Evolutionary conservation across 164 flowering plant species (phyloP), one percentile per base, ranked within the genome.

Genomic region (Tetracentron sinense): DNA sequence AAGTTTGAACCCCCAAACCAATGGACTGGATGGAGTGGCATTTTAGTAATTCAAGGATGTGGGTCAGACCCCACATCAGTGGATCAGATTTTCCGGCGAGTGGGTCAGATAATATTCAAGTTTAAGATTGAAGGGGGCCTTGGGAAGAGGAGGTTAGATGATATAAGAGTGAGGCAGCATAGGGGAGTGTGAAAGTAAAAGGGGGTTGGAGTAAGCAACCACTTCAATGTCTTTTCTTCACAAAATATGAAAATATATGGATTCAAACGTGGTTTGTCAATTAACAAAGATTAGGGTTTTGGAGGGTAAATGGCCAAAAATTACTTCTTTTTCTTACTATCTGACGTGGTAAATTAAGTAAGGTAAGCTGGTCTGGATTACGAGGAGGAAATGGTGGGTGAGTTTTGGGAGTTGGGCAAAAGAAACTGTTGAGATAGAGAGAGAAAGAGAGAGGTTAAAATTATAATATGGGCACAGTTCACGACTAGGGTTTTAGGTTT

Each of bases 101-200:
- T 65, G 55, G 63, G 58, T 60, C 55, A 53, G 61, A 70, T 33
- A 28, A 38, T 23, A 62, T 23, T 69, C 62, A 65, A 72, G 61
- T 30, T 33, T 56, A 61, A 74, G 80, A 64, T 78, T 67, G 60
- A 44, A 22, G 22, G 33, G 31, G 55, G 74, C 82, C 44, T 82
- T 11, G 88, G 88, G 83, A 81, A 78, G 54, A 48, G 76, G 42
- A 69, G 72, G 44, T 61, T 77, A 71, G 75, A 75, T 79, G 79
- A 84, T 66, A 75, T 72, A 64, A 61, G 66, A 68, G 81, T 74
- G 77, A 74, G 82, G 75, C 71, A 76, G 82, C 87, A 58, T 84
- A 69, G 95, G 85, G 69, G 82, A 79, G 61, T 72, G 95, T 80
- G 89, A 88, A 88, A 88, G 85, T 71, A 68, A 68, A 82, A 81